Percentiles rank a stretch among this genome's conserved stretches.
Conservation (phyloP, 345 rosid species). For the Theobroma cacao region DNA sequence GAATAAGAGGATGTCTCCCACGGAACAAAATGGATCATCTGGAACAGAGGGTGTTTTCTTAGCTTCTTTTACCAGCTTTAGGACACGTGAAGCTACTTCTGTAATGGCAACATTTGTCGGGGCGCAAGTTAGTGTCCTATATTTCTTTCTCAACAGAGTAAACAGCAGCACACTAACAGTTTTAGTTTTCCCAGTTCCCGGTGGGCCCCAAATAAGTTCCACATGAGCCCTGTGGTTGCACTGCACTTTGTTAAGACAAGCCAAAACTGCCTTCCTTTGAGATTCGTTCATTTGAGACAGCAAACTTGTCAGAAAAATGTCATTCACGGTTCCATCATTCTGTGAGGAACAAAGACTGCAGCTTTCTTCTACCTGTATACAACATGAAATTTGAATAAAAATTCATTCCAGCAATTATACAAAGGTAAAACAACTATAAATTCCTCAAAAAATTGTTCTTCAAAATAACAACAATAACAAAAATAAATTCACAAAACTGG, state of each 20-base stretch:
- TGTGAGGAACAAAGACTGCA: slow-evolving; percentile 15
- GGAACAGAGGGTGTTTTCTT: neutral
- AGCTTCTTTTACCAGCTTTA: slow-evolving; percentile 33
- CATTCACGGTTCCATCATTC: neutral
- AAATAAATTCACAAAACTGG: neutral
- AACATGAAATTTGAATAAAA: neutral
- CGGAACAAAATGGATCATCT: slow-evolving; percentile 9
- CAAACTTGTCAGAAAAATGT: neutral
- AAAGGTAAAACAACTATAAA: neutral
- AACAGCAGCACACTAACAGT: slow-evolving; percentile 30
- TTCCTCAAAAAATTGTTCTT: neutral
- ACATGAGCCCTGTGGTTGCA: slow-evolving; percentile 31
- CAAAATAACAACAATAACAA: neutral
- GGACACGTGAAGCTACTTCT: slow-evolving; percentile 43
- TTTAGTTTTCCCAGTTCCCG: slow-evolving; percentile 62
- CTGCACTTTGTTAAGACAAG: slow-evolving; percentile 22
- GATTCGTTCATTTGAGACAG: slow-evolving; percentile 29
- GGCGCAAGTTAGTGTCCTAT: slow-evolving; percentile 39
- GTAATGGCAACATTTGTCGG: slow-evolving; percentile 52
- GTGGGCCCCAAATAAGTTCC: slow-evolving; percentile 54
- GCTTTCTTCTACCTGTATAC: slow-evolving; percentile 29
- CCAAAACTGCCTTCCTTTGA: slow-evolving; percentile 27
- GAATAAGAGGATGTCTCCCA: slow-evolving; percentile 38
- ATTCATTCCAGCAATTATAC: neutral
- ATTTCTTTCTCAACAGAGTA: slow-evolving; percentile 31